Evolutionary conservation across 495 filamentous ascomycete species (phyloP).

Genomic region (Hypoxylon rickii): DNA sequence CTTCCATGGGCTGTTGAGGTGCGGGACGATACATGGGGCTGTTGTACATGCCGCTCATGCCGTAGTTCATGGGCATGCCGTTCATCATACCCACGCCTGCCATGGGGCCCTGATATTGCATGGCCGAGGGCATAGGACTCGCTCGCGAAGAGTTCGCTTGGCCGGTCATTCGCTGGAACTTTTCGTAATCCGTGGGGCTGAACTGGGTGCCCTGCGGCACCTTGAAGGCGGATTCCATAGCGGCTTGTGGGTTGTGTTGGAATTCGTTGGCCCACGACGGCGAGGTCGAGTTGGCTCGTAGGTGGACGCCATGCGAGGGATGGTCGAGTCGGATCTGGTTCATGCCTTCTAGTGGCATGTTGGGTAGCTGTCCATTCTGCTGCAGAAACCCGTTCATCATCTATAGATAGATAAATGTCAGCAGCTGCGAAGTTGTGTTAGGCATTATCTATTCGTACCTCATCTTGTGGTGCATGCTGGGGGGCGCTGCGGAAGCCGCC

Average conservation of each 20-base stretch:
- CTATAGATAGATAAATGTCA: conserved; percentile 47
- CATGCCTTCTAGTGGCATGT: conserved; percentile 50
- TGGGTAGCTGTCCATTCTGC: conserved; percentile 57
- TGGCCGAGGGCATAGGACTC: conserved; percentile 38
- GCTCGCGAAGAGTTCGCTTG: conserved; percentile 59
- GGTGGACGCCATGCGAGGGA: conserved; percentile 49
- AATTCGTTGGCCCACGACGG: conserved; percentile 61
- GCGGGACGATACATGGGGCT: conserved; percentile 59
- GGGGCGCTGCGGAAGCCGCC: conserved; percentile 50
- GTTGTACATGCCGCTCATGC: conserved; percentile 40
- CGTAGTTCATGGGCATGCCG: conserved; percentile 35
- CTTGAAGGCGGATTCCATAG: conserved; percentile 81
- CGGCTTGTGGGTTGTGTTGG: conserved; percentile 65
- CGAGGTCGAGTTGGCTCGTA: conserved; percentile 62
- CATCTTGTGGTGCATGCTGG: conserved; percentile 48
- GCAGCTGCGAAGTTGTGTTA: conserved; percentile 7
- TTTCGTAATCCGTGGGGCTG: conserved; percentile 81
- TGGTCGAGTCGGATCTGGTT: conserved; percentile 45
- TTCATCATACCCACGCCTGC: conserved; percentile 46
- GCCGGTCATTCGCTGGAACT: conserved; percentile 72
- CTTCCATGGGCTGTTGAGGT: conserved; percentile 51
- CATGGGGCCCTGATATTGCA: conserved; percentile 38
- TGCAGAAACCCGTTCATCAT: conserved; percentile 94
- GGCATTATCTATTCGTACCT: conserved; percentile 40
- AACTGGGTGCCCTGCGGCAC: conserved; percentile 66